Evolutionary conservation across 106 monocot genomes (phyloP).

Genomic region (Vanilla planifolia): DNA sequence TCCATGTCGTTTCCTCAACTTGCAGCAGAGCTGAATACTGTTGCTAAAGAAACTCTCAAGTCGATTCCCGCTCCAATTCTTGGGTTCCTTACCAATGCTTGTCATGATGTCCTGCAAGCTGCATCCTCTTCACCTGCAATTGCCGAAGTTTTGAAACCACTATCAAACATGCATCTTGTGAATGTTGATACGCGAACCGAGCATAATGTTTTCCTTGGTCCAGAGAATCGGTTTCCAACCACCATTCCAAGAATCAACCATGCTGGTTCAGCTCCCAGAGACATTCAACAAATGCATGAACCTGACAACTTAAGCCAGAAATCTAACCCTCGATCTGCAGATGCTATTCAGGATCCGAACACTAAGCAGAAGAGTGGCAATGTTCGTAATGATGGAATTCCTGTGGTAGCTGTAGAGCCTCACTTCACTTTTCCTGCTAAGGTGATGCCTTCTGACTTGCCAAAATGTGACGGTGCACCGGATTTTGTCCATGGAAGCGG

Average conservation of each 20-base stretch:
- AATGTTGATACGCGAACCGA: slow-evolving; percentile 4
- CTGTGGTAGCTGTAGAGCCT: neutral
- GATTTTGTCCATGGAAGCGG: neutral
- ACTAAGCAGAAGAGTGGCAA: slow-evolving; percentile 5
- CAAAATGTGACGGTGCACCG: neutral
- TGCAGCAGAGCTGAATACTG: slow-evolving; percentile 10
- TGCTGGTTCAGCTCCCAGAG: slow-evolving; percentile 7
- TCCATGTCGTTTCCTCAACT: neutral
- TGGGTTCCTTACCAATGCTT: slow-evolving; percentile 19
- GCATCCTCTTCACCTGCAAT: slow-evolving; percentile 31
- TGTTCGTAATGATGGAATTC: slow-evolving; percentile 18
- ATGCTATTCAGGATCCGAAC: slow-evolving; percentile 1
- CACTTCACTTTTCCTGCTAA: neutral
- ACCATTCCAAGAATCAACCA: neutral
- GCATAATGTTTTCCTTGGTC: slow-evolving; percentile 2
- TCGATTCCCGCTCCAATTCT: slow-evolving; percentile 17
- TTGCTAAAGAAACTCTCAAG: slow-evolving; percentile 45
- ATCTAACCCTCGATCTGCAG: slow-evolving; percentile 2
- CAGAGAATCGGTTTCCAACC: neutral
- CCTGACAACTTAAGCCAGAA: neutral
- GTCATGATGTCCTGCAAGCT: slow-evolving; percentile 40
- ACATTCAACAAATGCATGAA: slow-evolving; percentile 2
- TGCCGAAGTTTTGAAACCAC: slow-evolving; percentile 27
- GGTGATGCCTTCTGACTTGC: neutral
- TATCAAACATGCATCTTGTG: slow-evolving; percentile 31